phyloP scores from a whole-genome alignment of 352 stramenopile genomes.

The Phytophthora kernoviae region DNA sequence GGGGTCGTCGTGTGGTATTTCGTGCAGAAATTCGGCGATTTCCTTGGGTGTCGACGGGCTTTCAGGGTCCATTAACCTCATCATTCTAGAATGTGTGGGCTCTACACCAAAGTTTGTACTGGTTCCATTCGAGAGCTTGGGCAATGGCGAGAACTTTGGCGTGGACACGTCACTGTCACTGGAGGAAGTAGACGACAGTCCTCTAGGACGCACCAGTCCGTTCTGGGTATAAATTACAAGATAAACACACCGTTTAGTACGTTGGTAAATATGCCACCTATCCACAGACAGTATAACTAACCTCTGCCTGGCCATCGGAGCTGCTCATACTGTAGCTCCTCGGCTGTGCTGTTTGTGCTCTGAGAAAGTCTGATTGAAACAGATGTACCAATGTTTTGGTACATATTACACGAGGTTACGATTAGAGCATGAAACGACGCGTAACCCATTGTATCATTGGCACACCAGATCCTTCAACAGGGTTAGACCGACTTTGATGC shows the following conservation, averaged over 20 bases:
- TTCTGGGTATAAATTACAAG: too few relatives aligned
- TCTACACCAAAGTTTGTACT: conserved; percentile 24
- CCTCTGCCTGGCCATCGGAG: conserved; percentile 18
- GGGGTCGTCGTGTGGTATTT: conserved; percentile 67
- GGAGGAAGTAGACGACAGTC: conserved; percentile 15
- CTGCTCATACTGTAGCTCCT: conserved; percentile 18
- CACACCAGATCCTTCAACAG: conserved; percentile 4
- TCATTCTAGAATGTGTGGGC: conserved; percentile 26
- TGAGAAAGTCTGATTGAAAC: too few relatives aligned
- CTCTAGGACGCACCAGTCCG: not conserved
- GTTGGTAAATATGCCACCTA: too few relatives aligned
- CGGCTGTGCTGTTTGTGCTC: too few relatives aligned
- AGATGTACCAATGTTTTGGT: too few relatives aligned
- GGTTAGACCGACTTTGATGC: too few relatives aligned
- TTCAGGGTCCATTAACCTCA: conserved; percentile 52
- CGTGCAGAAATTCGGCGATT: conserved; percentile 67
- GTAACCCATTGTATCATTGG: conserved; percentile 10
- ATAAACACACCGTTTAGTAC: too few relatives aligned
- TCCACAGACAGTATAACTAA: not conserved
- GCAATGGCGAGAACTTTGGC: conserved; percentile 3
- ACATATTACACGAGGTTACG: conserved; percentile 8
- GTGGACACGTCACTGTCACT: conserved; percentile 18
- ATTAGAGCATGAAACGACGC: conserved; percentile 30
- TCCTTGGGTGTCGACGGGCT: conserved; percentile 55
- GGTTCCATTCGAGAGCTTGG: conserved; percentile 11